Evolutionary conservation across 345 rosid genomes (phyloP), one percentile per base, ranked within the genome.

Genomic region (Camelina sativa): DNA sequence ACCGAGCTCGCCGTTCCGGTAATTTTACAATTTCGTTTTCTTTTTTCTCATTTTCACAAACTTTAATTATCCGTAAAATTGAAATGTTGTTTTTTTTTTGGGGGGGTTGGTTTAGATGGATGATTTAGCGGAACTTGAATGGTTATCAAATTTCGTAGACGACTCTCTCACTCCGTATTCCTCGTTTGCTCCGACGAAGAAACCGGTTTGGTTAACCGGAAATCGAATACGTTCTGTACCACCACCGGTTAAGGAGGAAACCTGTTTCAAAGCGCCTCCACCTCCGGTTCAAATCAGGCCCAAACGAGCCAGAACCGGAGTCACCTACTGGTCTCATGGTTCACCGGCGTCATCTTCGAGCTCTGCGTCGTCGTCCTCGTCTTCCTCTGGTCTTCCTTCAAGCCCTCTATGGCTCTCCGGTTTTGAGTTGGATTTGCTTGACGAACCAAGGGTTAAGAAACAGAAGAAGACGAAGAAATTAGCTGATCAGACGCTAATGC

Each of bases 81-180:
- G 1, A 2, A 22, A 5, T 52, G 22, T 44, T 52, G 55, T 50
- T 50, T 19, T 11, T 71, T 3, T 67, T 75, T 20, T 0, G 8
- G 8, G 3, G 64, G 4, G 4, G 28, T 1, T 1, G 25, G 28
- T 25, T 53, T 22, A 94, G 98, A 83, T 78, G 70, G 96, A 90
- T 76, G 96, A 91, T 67, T 74, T 85, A 64, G 87, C 76, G 44
- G 79, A 86, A 59, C 88, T 90, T 15, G 97, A 91, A 61, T 95
- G 97, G 99, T 59, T 95, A 67, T 92, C 97, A 4, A 87, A 85
- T 76, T 89, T 95, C 59, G 99, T 95, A 6, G 98, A 94, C 28
- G 97, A 94, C 62, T 91, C 95, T 57, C 79, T 84, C 82, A 80
- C 87, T 32, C 87, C 83, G 58, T 57, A 23, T 15, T 70, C 30